Evolutionary conservation across 345 rosid genomes (phyloP).

Genomic region (Turnera subulata): DNA sequence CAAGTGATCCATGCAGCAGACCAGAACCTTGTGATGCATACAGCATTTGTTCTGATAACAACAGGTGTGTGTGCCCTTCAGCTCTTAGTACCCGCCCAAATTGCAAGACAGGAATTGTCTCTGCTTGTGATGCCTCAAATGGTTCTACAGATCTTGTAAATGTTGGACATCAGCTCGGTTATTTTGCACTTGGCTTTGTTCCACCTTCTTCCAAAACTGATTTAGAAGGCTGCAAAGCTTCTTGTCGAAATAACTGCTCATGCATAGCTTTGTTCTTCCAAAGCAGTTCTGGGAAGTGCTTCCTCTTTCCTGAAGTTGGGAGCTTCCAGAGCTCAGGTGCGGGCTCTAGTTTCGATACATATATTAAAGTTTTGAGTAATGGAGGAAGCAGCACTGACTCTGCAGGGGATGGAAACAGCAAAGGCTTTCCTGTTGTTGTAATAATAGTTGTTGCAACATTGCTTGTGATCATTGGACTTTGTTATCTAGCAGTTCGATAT

Average conservation of each 20-base stretch:
- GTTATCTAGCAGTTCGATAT: slow-evolving; percentile 45
- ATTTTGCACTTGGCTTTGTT: slow-evolving; percentile 60
- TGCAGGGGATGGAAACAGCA: slow-evolving; percentile 11
- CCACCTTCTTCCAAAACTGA: slow-evolving; percentile 46
- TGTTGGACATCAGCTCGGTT: slow-evolving; percentile 49
- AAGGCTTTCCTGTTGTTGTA: slow-evolving; percentile 42
- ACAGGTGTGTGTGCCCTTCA: slow-evolving; percentile 59
- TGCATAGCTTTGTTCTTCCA: slow-evolving; percentile 73
- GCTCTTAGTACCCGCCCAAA: slow-evolving; percentile 31
- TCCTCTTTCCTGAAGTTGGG: slow-evolving; percentile 65
- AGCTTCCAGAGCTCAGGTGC: slow-evolving; percentile 42
- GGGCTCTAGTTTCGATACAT: slow-evolving; percentile 44
- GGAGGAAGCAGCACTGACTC: slow-evolving; percentile 14
- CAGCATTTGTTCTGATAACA: slow-evolving; percentile 45
- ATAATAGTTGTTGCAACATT: slow-evolving; percentile 50
- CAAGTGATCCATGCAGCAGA: slow-evolving; percentile 54
- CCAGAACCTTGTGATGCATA: slow-evolving; percentile 69
- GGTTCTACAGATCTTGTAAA: slow-evolving; percentile 42
- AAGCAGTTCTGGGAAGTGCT: slow-evolving; percentile 64
- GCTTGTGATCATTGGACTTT: slow-evolving; percentile 39
- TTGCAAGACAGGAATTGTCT: slow-evolving; percentile 50
- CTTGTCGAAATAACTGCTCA: slow-evolving; percentile 67
- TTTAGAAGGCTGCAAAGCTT: slow-evolving; percentile 60
- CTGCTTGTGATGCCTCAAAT: slow-evolving; percentile 46
- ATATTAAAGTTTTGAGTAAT: slow-evolving; percentile 47